Evolutionary conservation across 768 basidiomycete species (phyloP).

Genomic region (Suillus occidentalis): DNA sequence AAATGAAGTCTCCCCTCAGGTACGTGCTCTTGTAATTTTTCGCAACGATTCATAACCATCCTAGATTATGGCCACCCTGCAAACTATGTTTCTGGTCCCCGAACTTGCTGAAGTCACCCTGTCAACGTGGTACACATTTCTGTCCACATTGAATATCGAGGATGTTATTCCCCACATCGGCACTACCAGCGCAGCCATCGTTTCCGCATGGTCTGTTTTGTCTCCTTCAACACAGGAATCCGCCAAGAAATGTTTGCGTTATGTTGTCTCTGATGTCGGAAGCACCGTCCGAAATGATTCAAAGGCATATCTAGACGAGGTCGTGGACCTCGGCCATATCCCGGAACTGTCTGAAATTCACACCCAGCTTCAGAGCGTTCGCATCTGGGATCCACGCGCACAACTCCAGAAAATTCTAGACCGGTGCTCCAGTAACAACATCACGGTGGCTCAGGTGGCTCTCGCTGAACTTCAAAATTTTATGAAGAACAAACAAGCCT

Average conservation of each 20-base stretch:
- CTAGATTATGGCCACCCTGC: constrained; percentile 95
- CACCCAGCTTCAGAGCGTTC: constrained; percentile 42
- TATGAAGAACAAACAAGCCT: constrained; percentile 49
- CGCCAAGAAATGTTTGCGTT: constrained; percentile 62
- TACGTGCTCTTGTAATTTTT: constrained; percentile 32
- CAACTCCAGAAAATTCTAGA: constrained; percentile 67
- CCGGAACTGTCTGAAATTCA: constrained; percentile 56
- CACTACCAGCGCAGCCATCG: constrained; percentile 81
- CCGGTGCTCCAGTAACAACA: constrained; percentile 77
- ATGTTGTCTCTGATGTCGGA: constrained; percentile 67
- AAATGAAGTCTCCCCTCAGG: constrained; percentile 84
- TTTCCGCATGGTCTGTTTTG: constrained; percentile 74
- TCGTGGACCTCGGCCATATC: constrained; percentile 76
- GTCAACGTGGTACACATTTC: constrained; percentile 76
- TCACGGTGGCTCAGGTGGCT: constrained; percentile 71
- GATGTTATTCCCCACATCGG: constrained; percentile 87
- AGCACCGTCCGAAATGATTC: constrained; percentile 35
- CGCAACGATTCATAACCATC: constrained; percentile 9
- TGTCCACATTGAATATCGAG: constrained; percentile 58
- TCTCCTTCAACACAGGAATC: constrained; percentile 47
- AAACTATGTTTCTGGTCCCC: constrained; percentile 77
- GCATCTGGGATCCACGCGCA: constrained; percentile 54
- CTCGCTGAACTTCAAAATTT: constrained; percentile 74
- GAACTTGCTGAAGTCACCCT: constrained; percentile 80
- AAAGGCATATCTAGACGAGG: constrained; percentile 61